Evolutionary conservation across 1,139 yeast species (phyloP).

Genomic region (Taiozyma sp.): DNA sequence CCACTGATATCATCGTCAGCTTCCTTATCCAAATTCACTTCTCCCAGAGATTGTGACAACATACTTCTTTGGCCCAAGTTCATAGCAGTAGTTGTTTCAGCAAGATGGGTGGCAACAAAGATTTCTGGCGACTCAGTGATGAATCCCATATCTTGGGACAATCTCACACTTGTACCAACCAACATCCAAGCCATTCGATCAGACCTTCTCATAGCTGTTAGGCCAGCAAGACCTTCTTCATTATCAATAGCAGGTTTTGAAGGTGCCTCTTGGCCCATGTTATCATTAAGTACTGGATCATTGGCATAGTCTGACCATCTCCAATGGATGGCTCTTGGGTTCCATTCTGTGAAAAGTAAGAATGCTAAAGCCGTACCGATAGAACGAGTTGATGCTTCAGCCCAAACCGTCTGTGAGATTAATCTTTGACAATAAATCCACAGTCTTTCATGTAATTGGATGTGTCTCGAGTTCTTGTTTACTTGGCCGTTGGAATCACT

Average conservation of each 20-base stretch:
- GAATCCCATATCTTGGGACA: slow-evolving; percentile 85
- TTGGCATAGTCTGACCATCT: slow-evolving; percentile 87
- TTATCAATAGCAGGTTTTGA: slow-evolving; percentile 15
- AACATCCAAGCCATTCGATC: slow-evolving; percentile 94
- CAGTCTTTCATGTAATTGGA: slow-evolving; percentile 68
- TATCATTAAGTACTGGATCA: slow-evolving; percentile 36
- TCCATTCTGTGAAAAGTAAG: slow-evolving; percentile 89
- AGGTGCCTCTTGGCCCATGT: slow-evolving; percentile 4
- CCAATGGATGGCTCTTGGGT: slow-evolving; percentile 91
- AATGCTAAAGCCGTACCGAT: slow-evolving; percentile 86
- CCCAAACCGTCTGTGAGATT: slow-evolving; percentile 90
- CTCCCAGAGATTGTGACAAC: slow-evolving; percentile 63
- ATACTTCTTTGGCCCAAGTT: slow-evolving; percentile 65
- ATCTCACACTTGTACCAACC: slow-evolving; percentile 78
- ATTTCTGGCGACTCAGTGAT: slow-evolving; percentile 71
- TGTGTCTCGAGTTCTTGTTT: slow-evolving; percentile 33
- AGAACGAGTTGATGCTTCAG: slow-evolving; percentile 85
- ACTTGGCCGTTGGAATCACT: slow-evolving; percentile 25
- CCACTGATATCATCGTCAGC: slow-evolving; percentile 32
- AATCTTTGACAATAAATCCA: slow-evolving; percentile 83
- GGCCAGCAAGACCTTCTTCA: slow-evolving; percentile 60
- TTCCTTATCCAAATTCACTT: slow-evolving; percentile 50
- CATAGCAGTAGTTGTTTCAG: slow-evolving; percentile 77
- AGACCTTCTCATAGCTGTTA: slow-evolving; percentile 82
- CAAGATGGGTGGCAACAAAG: slow-evolving; percentile 76